These are phyloP conservation scores for Osmanthus fragrans DNA, from an alignment of 257 asterid genomes.

Conservation along the genomic window DNA sequence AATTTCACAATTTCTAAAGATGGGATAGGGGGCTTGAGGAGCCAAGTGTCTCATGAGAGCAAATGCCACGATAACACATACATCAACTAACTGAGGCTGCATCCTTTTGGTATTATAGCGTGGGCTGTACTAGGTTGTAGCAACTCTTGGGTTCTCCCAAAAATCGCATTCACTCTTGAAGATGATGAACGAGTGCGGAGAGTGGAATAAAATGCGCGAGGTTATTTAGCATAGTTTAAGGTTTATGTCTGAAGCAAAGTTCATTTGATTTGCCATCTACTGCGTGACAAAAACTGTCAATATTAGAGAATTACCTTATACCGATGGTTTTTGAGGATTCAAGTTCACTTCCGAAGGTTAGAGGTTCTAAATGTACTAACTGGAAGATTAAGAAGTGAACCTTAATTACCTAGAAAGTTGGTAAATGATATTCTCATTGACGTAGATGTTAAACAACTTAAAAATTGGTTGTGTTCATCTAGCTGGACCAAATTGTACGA, in stretches of 20 bases:
- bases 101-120: slow-evolving; percentile 65
- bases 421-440: too few species aligned
- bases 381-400: too few species aligned
- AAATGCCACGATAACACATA: slow-evolving; percentile 39
- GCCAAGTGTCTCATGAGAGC: background rate
- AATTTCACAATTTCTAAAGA: too few species aligned
- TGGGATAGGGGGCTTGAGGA: background rate
- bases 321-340: too few species aligned
- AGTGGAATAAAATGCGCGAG: slow-evolving; percentile 33
- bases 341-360: too few species aligned
- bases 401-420: too few species aligned
- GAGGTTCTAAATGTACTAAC: too few species aligned
- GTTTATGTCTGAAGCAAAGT: slow-evolving; percentile 47
- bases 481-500: too few species aligned
- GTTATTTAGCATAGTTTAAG: slow-evolving; percentile 29
- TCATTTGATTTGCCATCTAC: slow-evolving; percentile 52
- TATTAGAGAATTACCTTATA: too few species aligned
- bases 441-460: too few species aligned
- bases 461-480: too few species aligned
- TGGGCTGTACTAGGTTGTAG: slow-evolving; percentile 64
- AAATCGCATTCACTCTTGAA: slow-evolving; percentile 36
- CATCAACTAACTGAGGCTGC: slow-evolving; percentile 63
- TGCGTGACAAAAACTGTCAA: too few species aligned
- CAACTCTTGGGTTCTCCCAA: slow-evolving; percentile 63
- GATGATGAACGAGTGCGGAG: slow-evolving; percentile 44